Percentiles rank a stretch among this genome's conserved stretches.
Conservation (phyloP, 2,329 filamentous ascomycete genomes). For the Fusarium ambrosium region DNA sequence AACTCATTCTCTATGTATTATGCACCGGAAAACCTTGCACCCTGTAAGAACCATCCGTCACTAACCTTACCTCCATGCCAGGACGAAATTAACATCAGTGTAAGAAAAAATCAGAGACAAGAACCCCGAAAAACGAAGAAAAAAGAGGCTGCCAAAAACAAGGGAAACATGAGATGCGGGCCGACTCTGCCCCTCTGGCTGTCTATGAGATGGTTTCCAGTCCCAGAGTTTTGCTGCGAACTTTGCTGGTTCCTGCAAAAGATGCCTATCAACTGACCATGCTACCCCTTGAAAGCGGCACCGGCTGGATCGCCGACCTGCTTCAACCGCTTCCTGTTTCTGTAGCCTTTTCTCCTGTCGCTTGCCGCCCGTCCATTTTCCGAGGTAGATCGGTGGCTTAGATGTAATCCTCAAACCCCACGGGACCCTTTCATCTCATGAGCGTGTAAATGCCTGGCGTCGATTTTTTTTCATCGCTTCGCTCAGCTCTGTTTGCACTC, state of each 20-base stretch:
- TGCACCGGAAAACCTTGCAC: conserved; percentile 47
- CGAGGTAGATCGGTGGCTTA: conserved; percentile 39
- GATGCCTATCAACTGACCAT: conserved; percentile 48
- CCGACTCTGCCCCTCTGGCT: conserved; percentile 43
- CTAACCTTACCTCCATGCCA: conserved; percentile 45
- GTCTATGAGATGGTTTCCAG: conserved; percentile 48
- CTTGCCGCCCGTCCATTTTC: conserved; percentile 38
- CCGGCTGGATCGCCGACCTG: conserved; percentile 44
- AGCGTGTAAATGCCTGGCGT: conserved; percentile 36
- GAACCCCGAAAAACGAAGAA: conserved; percentile 40
- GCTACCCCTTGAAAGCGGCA: conserved; percentile 48
- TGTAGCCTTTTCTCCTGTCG: conserved; percentile 48
- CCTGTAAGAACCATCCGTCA: conserved; percentile 43
- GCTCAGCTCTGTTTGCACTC: conserved; percentile 95
- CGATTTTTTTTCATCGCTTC: conserved; percentile 55
- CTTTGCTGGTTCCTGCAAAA: conserved; percentile 40
- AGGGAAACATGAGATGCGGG: conserved; percentile 44
- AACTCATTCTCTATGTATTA: conserved; percentile 49
- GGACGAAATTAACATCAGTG: conserved; percentile 39
- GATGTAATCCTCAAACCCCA: conserved; percentile 42
- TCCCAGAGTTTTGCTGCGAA: conserved; percentile 44
- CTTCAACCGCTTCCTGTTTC: conserved; percentile 44
- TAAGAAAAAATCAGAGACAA: conserved; percentile 38
- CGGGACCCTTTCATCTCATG: conserved; percentile 46
- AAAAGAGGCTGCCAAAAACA: conserved; percentile 42